Evolutionary conservation across 495 filamentous ascomycete genomes (phyloP).

Genomic region (Delitschia confertaspora): DNA sequence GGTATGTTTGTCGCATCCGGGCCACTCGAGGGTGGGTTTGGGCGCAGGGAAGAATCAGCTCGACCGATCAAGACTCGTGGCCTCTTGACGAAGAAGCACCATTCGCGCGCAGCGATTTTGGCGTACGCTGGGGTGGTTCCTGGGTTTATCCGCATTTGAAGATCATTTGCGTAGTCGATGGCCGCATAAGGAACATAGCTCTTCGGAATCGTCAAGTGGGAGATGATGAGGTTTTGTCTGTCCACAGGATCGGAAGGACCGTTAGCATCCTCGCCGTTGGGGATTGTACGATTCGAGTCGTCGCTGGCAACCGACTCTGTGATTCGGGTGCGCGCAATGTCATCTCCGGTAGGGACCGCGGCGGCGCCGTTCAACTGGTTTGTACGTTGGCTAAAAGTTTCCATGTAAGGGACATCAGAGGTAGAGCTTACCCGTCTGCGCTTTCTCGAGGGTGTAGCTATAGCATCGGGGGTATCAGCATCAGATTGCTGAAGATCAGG

Average conservation of each 20-base stretch:
- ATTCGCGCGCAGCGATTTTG: conserved; percentile 81
- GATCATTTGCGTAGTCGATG: conserved; percentile 26
- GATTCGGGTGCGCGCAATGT: conserved; percentile 16
- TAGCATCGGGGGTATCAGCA: conserved; percentile 34
- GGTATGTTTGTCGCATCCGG: conserved; percentile 14
- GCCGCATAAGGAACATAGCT: conserved; percentile 20
- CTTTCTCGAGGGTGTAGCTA: conserved; percentile 34
- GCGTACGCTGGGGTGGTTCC: conserved; percentile 60
- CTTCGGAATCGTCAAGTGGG: conserved; percentile 12
- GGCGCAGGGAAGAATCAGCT: conserved; percentile 12
- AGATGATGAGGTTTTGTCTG: conserved; percentile 23
- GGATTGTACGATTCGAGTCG: conserved; percentile 22
- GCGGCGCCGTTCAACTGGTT: conserved; percentile 27
- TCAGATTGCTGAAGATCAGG: conserved; percentile 30
- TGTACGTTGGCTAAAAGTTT: too few species aligned
- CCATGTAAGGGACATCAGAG: not conserved
- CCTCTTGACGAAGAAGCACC: conserved; percentile 88
- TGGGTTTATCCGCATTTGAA: conserved; percentile 16
- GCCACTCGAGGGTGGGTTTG: conserved; percentile 9
- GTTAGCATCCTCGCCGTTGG: conserved; percentile 21
- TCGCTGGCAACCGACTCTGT: conserved; percentile 25
- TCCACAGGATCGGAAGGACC: conserved; percentile 15
- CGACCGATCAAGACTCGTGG: conserved; percentile 70
- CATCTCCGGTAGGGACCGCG: conserved; percentile 8
- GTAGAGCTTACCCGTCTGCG: conserved; percentile 26